These are phyloP conservation scores for Penicillium psychrosexuale DNA, from an alignment of 2,329 filamentous ascomycete species.

Conservation along the genomic window DNA sequence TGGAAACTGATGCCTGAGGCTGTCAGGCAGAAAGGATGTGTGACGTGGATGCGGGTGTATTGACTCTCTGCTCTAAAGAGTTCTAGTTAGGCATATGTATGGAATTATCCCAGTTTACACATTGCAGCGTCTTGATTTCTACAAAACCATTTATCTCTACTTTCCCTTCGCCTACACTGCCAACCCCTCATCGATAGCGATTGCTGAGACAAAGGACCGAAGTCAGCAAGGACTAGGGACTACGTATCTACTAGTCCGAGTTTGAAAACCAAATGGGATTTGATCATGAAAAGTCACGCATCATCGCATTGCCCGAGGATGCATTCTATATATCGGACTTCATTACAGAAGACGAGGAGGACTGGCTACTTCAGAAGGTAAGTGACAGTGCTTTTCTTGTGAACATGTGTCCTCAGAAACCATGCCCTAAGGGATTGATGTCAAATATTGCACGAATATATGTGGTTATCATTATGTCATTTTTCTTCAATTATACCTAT, in stretches of 20 bases:
- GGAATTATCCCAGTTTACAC: neutral
- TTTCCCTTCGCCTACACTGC: neutral
- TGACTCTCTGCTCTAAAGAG: neutral
- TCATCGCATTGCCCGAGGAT: conserved; percentile 32
- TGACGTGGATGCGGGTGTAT: conserved; percentile 1
- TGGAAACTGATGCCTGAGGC: conserved; percentile 2
- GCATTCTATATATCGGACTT: conserved; percentile 88
- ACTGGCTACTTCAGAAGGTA: conserved; percentile 67
- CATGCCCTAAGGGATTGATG: neutral
- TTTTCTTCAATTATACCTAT: neutral
- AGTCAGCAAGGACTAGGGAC: neutral
- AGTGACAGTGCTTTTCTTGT: conserved; percentile 3
- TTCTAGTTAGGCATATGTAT: neutral
- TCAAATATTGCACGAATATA: neutral
- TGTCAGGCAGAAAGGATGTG: neutral
- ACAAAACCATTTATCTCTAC: neutral
- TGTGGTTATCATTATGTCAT: neutral
- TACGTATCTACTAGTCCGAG: neutral
- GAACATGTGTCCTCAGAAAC: neutral
- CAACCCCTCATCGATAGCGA: neutral
- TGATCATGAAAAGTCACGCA: conserved; percentile 31
- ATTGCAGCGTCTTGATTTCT: neutral
- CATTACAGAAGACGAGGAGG: conserved; percentile 72
- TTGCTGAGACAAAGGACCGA: neutral
- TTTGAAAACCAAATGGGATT: conserved; percentile 7